These are phyloP conservation scores for Phylloporus sp. DNA, from an alignment of 768 basidiomycete species.

Conservation along the genomic window DNA sequence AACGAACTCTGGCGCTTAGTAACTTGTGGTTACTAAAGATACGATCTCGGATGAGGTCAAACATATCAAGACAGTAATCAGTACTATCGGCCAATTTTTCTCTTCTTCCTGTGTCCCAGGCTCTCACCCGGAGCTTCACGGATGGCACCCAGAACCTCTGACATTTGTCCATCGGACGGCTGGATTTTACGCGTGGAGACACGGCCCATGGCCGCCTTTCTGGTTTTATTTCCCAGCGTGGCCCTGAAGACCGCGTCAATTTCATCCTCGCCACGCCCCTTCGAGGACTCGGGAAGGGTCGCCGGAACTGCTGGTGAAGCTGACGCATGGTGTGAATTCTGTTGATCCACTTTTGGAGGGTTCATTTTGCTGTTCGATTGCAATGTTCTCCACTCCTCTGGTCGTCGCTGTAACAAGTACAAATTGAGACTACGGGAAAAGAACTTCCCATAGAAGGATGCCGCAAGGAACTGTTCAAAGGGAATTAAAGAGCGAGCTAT, in stretches of 20 bases:
- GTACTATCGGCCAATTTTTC: conserved; percentile 10
- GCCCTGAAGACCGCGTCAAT: conserved; percentile 71
- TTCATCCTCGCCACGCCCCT: conserved; percentile 57
- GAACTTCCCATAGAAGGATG: conserved; percentile 83
- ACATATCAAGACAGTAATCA: too few relatives aligned
- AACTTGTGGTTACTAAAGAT: background rate
- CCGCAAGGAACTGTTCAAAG: conserved; percentile 67
- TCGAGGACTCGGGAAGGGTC: conserved; percentile 36
- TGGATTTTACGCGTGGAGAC: conserved; percentile 9
- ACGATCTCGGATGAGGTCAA: too few relatives aligned
- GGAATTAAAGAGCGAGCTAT: conserved; percentile 77
- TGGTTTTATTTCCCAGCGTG: conserved; percentile 54
- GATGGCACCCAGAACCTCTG: conserved; percentile 57
- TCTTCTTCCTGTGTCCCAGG: conserved; percentile 31
- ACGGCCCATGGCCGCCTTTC: conserved; percentile 45
- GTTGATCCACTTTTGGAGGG: conserved; percentile 9
- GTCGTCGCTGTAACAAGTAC: conserved; percentile 69
- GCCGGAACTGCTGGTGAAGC: background rate
- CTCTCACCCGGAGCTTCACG: conserved; percentile 50
- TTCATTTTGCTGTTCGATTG: conserved; percentile 45
- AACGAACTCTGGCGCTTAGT: background rate
- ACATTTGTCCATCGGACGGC: conserved; percentile 37
- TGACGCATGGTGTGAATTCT: conserved; percentile 13
- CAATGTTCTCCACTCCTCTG: conserved; percentile 79
- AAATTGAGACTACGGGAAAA: conserved; percentile 78